phyloP scores from a whole-genome alignment of 1,284 basidiomycete species.

The Fomitopsis betulina region DNA sequence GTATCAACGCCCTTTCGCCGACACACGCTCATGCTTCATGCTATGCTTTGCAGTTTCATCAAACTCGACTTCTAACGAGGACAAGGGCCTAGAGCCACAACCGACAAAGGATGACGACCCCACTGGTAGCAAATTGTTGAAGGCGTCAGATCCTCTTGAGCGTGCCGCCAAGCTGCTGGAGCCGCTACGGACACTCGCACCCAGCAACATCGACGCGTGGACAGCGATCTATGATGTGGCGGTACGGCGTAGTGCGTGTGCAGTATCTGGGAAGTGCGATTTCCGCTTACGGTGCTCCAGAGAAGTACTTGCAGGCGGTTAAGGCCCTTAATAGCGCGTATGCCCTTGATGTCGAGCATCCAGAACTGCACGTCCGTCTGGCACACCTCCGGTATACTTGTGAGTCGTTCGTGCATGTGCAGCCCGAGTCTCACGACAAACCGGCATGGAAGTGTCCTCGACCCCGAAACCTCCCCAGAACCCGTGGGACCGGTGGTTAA shows the following conservation, averaged over 20 bases:
- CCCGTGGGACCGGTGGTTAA: slow-evolving; percentile 42
- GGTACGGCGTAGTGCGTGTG: slow-evolving; percentile 62
- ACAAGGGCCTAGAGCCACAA: slow-evolving; percentile 70
- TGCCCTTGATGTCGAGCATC: slow-evolving; percentile 50
- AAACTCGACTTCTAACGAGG: slow-evolving; percentile 47
- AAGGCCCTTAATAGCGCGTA: slow-evolving; percentile 64
- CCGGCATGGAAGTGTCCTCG: slow-evolving; percentile 32
- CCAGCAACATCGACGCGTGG: slow-evolving; percentile 68
- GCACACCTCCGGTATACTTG: slow-evolving; percentile 60
- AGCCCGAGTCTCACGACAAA: neutral
- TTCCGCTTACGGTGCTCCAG: slow-evolving; percentile 34
- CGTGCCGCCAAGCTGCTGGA: slow-evolving; percentile 71
- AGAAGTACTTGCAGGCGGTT: slow-evolving; percentile 77
- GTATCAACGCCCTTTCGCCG: neutral
- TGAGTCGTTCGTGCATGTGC: slow-evolving; percentile 25
- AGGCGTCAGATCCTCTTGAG: slow-evolving; percentile 67
- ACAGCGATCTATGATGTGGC: slow-evolving; percentile 78
- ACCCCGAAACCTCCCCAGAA: slow-evolving; percentile 36
- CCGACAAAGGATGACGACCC: slow-evolving; percentile 79
- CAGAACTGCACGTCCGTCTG: slow-evolving; percentile 70
- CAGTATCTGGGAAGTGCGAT: neutral
- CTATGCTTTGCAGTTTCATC: slow-evolving; percentile 14
- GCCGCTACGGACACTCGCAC: slow-evolving; percentile 57
- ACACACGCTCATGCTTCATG: neutral
- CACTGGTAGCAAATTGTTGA: slow-evolving; percentile 69